Base-by-base conservation (phyloP, 2,329 filamentous ascomycete species). In the Fusarium tuaranense region DNA sequence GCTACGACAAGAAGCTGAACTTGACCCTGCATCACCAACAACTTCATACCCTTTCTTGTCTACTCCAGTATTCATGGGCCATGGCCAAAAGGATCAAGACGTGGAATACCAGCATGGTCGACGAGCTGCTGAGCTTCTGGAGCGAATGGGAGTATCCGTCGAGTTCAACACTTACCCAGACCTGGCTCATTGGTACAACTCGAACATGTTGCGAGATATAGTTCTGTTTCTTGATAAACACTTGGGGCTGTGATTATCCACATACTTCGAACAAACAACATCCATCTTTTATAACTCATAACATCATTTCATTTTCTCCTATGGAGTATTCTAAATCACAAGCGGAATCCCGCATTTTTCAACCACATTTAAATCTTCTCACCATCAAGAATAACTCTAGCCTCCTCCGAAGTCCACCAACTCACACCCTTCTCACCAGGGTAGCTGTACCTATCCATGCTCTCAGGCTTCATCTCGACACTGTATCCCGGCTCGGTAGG, bases 401-500 rank as follows among this genome's bases (percentile, higher is more conserved):
- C 94, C 83, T 94, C 93, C 41, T 94, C 92, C 58, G 89, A 92
- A 84, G 86, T 92, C 95, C 95, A 97, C 94, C 94, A 98, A 80
- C 94, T 94, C 76, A 94, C 92, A 5, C 92, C 92, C 71, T 92
- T 88, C 79, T 92, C 89, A 9, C 95, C 94, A 1, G 95, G 95
- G 82, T 91, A 98, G 60, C 89, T 88, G 81, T 88, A 98, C 76
- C 83, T 84, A 74, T 95, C 93, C 94, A 97, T 97, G 82, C 94
- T 97, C 75, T 92, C 93, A 5, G 91, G 84, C 89, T 94, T 96
- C 95, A 98, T 97, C 90, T 98, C 94, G 3, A 98, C 95, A 80
- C 93, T 95, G 83, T 98, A 98, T 0, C 95, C 95, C 0, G 95
- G 88, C 81, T 95, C 92, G 73, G 86, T 92, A 0, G 95, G 95